Percentiles rank a stretch among this genome's conserved stretches.
phyloP scores from a whole-genome alignment of 345 rosid species.

The Hypericum androsaemum region DNA sequence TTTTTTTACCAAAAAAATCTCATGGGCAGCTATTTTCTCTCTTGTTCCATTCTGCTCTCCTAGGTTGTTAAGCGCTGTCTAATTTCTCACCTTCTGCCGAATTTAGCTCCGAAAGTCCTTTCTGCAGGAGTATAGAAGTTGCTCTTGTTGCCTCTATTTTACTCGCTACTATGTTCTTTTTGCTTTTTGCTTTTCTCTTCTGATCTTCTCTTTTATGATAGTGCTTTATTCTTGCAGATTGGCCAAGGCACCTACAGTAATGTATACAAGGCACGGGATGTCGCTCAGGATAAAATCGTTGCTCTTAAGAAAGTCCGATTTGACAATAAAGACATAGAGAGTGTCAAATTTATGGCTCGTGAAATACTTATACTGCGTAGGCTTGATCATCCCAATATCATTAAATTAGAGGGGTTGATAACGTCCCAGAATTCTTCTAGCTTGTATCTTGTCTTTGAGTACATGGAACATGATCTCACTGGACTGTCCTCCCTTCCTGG shows the following conservation, averaged over 20 bases:
- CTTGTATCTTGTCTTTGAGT: constrained; percentile 87
- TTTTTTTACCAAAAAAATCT: too few species aligned
- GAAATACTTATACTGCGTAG: constrained; percentile 72
- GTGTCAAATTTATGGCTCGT: constrained; percentile 88
- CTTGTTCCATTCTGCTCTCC: too few species aligned
- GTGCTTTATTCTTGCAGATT: constrained; percentile 51
- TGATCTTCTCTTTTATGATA: not conserved
- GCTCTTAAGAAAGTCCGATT: constrained; percentile 82
- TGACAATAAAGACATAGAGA: constrained; percentile 69
- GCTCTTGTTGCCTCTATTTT: too few species aligned
- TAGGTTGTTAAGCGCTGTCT: too few species aligned
- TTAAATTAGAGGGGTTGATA: constrained; percentile 84
- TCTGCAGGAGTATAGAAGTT: too few species aligned
- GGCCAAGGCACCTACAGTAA: constrained; percentile 96
- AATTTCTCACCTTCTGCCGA: too few species aligned
- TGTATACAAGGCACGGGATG: constrained; percentile 84
- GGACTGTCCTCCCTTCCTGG: constrained; percentile 83
- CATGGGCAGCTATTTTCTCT: too few species aligned
- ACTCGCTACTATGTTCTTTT: not conserved
- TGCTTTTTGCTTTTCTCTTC: not conserved
- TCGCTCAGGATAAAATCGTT: constrained; percentile 51
- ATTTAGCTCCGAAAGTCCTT: too few species aligned
- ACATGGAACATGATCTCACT: constrained; percentile 97
- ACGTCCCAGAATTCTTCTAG: constrained; percentile 64
- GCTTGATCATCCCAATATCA: constrained; percentile 89